Conservation (phyloP, 2,329 filamentous ascomycete species). For the Sporothrix sp. region DNA sequence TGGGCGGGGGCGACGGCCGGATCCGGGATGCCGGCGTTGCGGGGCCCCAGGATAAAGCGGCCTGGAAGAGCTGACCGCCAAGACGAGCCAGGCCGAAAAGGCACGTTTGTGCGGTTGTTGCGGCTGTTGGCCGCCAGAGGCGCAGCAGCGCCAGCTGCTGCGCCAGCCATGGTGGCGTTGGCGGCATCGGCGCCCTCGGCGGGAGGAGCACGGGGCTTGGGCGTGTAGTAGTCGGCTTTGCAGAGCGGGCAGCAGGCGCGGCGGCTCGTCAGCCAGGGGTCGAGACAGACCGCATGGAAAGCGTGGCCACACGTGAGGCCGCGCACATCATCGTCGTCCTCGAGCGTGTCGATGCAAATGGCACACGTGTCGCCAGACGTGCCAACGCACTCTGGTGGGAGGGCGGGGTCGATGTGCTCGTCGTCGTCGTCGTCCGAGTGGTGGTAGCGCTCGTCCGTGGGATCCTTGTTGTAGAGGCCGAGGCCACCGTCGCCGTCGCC, state of each 20-base stretch:
- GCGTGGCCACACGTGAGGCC: slow-evolving; percentile 94
- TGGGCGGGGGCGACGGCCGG: neutral
- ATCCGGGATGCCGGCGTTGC: neutral
- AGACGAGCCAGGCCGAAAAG: slow-evolving; percentile 31
- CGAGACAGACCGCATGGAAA: slow-evolving; percentile 91
- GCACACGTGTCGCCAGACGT: slow-evolving; percentile 88
- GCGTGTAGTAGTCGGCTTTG: slow-evolving; percentile 95
- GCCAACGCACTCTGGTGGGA: slow-evolving; percentile 70
- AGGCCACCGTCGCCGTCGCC: too few species aligned
- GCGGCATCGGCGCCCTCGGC: slow-evolving; percentile 27
- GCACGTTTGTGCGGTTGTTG: slow-evolving; percentile 37
- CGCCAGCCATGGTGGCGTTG: slow-evolving; percentile 12
- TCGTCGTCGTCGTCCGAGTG: slow-evolving; percentile 47
- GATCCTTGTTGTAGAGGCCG: slow-evolving; percentile 18
- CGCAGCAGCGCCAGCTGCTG: slow-evolving; percentile 24
- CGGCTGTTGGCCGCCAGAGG: slow-evolving; percentile 22
- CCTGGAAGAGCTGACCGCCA: slow-evolving; percentile 23
- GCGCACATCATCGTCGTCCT: slow-evolving; percentile 91
- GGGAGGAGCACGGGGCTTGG: slow-evolving; percentile 64
- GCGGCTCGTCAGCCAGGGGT: slow-evolving; percentile 91
- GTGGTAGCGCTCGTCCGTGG: slow-evolving; percentile 29
- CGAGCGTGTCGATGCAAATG: slow-evolving; percentile 88
- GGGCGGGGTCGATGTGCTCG: slow-evolving; percentile 67
- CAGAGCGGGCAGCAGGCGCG: slow-evolving; percentile 94
- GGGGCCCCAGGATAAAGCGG: slow-evolving; percentile 1